Base-by-base conservation (phyloP, 2,329 filamentous ascomycete species). In the Davidsoniella virescens region DNA sequence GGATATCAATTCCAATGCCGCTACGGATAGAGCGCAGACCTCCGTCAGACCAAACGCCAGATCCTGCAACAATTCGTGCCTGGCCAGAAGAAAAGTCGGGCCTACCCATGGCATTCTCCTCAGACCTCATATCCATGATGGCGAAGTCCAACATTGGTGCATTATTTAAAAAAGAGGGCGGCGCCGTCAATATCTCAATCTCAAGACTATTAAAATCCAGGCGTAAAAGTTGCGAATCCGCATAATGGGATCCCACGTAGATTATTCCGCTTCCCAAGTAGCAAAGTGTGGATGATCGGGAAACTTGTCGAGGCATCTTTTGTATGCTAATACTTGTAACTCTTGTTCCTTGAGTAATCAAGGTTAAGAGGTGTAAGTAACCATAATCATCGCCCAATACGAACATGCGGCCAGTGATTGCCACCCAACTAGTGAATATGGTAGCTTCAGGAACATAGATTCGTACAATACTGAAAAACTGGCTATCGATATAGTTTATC, bases 311-410 rank as follows among this genome's bases (percentile, higher is more conserved):
- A 3, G 69, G 71, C 17, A 94, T 71, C 18, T 72, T 67, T 47
- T 77, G 73, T 17, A 95, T 70, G 49, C 80, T 75, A 72, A 93
- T 84, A 18, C 76, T 76, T 12, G 75, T 76, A 0, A 95, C 84
- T 14, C 80, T 75, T 5, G 77, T 74, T 3, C 76, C 71, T 8
- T 72, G 68, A 2, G 86, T 71, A 12, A 83, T 64, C 10, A 98
- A 76, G 61, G 87, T 87, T 37, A 98, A 68, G n/a, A 95, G 69
- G 60, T 90, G 87, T 20, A 98, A 64, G 46, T 75, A 76, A 14
- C 92, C 90, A 60, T 92, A 95, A 58, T 95, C 87, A 61, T 98
- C 92, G 1, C 84, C 87, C 2, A 98, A 67, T n/a, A 95, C 70
- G 67, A 87, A 96, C 58, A 82, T 75, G 38, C 82, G 80, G 20